A percentile compares a stretch with the other conserved stretches of the same genome.
These are phyloP conservation scores for Trichoderma hamatum DNA, from an alignment of 2,329 filamentous ascomycete species.

Conservation along the genomic window DNA sequence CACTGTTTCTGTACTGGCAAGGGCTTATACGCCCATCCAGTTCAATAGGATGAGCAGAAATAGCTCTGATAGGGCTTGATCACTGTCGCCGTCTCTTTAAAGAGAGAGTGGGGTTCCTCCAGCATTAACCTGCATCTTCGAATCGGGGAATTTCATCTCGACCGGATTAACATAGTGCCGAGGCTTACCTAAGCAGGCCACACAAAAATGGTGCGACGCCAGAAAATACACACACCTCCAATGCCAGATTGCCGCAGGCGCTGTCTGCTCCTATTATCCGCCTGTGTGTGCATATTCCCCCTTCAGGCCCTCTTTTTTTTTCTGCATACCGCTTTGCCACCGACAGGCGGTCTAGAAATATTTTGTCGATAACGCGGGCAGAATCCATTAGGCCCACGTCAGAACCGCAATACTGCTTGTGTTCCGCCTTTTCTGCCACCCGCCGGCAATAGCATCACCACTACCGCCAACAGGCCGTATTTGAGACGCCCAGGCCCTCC, in stretches of 20 bases:
- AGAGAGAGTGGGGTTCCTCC: too few relatives aligned
- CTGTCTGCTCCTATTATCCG: neutral
- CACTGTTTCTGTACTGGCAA: neutral
- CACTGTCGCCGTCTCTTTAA: neutral
- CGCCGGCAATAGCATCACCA: neutral
- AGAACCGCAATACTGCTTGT: conserved; percentile 17
- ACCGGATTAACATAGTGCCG: neutral
- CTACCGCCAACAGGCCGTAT: conserved; percentile 8
- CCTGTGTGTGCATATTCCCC: neutral
- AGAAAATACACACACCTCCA: neutral
- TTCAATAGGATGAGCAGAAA: neutral
- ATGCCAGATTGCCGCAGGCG: rapidly evolving
- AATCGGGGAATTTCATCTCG: conserved; percentile 5
- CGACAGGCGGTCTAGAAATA: conserved; percentile 40
- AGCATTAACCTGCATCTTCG: neutral
- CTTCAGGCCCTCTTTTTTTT: conserved; percentile 4
- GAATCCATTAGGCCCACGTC: conserved; percentile 35
- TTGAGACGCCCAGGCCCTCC: conserved; percentile 21
- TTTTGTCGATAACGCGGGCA: conserved; percentile 43
- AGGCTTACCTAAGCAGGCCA: neutral
- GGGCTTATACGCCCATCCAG: neutral
- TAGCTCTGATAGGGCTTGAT: neutral
- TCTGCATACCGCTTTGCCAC: conserved; percentile 18
- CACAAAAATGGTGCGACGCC: neutral
- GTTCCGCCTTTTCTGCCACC: conserved; percentile 26